Evolutionary conservation across 2,329 filamentous ascomycete species (phyloP), one percentile per base, ranked within the genome.

Genomic region (Botryotinia narcissicola): DNA sequence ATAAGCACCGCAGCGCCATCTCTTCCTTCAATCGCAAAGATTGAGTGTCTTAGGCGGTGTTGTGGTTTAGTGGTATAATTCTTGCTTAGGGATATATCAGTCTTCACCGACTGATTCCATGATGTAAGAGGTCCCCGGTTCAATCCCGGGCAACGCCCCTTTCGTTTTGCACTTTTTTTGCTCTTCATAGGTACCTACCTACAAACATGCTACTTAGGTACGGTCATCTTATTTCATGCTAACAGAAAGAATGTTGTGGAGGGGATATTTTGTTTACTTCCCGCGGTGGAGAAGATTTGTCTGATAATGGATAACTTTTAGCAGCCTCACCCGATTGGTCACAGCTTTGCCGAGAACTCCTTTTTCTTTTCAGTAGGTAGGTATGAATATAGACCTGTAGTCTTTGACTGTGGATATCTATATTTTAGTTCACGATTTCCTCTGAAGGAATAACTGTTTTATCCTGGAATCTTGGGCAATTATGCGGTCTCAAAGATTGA

Each of bases 61-160:
- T 68, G 46, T 70, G 67, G 67, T 60, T 60, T 70, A 70, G 67
- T 70, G 67, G 37, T 44, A 70, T 70, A 59, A 69, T 29, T 40
- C 66, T 68, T 57, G 64, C 64, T 68, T 68, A 68, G 64, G 64
- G 64, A 64, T 35, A 20, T 16, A 46, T 46, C n/a, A 14, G 4
- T 35, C 62, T 16, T 16, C 18, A 20, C 0, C 1, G 42, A 25
- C 14, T 46, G 29, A 25, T 46, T 48, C 62, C 46, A 42, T 42
- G 32, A 64, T 46, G 62, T 64, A 64, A 64, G 62, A 64, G 42
- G 62, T 64, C 62, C 62, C 62, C 42, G 42, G 42, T 66, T 66
- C 63, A 66, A 48, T 66, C 63, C 63, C 63, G 44, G 63, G 63
- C 44, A 66, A 48, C 29, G 44, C 63, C 63, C 62, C 1, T 2